A percentile compares a stretch with the other conserved stretches of the same genome.
These are phyloP conservation scores for Hypoxylon sp. DNA, from an alignment of 2,329 filamentous ascomycete genomes.

Conservation along the genomic window DNA sequence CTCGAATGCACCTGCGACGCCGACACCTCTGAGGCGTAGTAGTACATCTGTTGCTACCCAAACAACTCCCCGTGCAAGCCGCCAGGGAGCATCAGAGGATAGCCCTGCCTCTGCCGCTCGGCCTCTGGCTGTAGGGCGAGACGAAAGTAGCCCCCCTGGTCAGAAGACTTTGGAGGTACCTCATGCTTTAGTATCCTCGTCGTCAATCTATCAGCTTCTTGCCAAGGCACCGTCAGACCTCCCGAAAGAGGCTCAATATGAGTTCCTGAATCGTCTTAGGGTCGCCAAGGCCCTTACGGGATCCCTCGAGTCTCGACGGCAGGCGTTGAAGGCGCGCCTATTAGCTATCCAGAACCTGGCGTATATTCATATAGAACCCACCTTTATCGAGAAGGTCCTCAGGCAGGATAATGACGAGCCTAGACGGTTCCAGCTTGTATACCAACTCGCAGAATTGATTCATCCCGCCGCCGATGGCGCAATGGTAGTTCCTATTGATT, in stretches of 20 bases:
- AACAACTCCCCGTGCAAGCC: constrained; percentile 53
- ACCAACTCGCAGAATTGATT: constrained; percentile 92
- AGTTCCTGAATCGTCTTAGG: constrained; percentile 86
- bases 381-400: constrained; percentile 88
- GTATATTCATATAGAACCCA: constrained; percentile 85
- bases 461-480: constrained; percentile 83
- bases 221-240: constrained; percentile 72
- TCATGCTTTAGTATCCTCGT: constrained; percentile 66
- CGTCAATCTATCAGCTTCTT: constrained; percentile 70
- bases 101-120: constrained; percentile 58
- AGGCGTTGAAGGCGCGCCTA: constrained; percentile 84
- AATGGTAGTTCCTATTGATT: constrained; percentile 76
- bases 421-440: constrained; percentile 87
- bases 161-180: constrained; percentile 77
- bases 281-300: constrained; percentile 83
- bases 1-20: constrained; percentile 74
- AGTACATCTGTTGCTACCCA: constrained; percentile 67
- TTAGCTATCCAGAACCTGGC: constrained; percentile 92
- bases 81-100: constrained; percentile 63
- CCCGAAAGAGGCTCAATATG: constrained; percentile 82
- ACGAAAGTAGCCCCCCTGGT: constrained; percentile 61
- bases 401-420: constrained; percentile 92
- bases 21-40: constrained; percentile 81
- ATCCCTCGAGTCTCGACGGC: constrained; percentile 76
- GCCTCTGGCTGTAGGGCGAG: constrained; percentile 58